Percentiles rank a stretch among this genome's conserved stretches.
Evolutionary conservation across 345 rosid genomes (phyloP).

Genomic region (Tarenaya hassleriana): DNA sequence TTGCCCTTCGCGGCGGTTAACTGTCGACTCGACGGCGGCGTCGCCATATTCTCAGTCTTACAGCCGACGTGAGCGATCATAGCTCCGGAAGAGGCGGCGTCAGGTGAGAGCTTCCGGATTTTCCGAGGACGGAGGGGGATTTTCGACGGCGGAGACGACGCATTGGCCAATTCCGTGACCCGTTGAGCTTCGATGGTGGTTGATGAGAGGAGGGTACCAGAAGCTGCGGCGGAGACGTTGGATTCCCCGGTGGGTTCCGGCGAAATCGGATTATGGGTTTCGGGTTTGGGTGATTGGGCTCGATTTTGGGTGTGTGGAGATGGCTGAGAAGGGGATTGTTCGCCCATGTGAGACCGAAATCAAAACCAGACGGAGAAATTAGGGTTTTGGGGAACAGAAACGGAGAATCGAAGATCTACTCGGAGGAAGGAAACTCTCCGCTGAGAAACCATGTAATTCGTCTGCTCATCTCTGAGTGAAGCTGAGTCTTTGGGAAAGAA

Average conservation of each 20-base stretch:
- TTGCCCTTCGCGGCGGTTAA: constrained; percentile 27
- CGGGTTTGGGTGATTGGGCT: constrained; percentile 32
- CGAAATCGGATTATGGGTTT: constrained; percentile 26
- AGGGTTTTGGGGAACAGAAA: constrained; percentile 13
- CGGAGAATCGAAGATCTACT: constrained; percentile 14
- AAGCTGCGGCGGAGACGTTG: constrained; percentile 20
- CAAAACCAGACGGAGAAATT: constrained; percentile 4
- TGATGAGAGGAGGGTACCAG: constrained; percentile 23
- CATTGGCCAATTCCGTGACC: constrained; percentile 31
- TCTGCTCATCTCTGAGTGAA: constrained; percentile 6
- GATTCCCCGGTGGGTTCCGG: constrained; percentile 25
- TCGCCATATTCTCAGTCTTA: constrained; percentile 23
- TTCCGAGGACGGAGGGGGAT: constrained; percentile 91
- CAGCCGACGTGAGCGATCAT: constrained; percentile 21
- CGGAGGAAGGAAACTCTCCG: constrained; percentile 27
- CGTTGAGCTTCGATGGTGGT: constrained; percentile 23
- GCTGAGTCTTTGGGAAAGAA: neutral
- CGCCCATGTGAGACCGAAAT: constrained; percentile 55
- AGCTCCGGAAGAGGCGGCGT: constrained; percentile 23
- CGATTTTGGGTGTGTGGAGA: constrained; percentile 30
- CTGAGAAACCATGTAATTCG: neutral
- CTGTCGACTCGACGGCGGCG: constrained; percentile 18
- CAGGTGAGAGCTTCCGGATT: constrained; percentile 69
- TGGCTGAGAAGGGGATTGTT: constrained; percentile 44
- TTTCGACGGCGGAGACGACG: constrained; percentile 63